Conservation (phyloP, 352 stramenopile genomes). For the Globisporangium irregulare region DNA sequence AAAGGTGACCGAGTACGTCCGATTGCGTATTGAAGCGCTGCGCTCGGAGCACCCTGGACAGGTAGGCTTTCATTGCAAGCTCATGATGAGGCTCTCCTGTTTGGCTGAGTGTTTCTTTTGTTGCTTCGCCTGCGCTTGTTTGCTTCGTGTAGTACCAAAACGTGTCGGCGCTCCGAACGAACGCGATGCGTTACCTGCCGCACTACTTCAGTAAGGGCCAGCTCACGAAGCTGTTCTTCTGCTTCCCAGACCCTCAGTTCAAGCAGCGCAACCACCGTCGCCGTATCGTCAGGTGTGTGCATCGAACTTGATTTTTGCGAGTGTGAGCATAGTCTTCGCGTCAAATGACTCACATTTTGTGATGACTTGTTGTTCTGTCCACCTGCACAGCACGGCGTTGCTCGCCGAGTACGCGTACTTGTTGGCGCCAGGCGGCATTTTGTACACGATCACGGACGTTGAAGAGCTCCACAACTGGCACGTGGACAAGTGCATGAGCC, state of each 20-base stretch:
- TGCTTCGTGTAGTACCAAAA: slow-evolving; percentile 88
- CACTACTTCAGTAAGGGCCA: slow-evolving; percentile 85
- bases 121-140: background rate
- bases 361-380: background rate
- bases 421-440: slow-evolving; percentile 85
- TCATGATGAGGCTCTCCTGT: background rate
- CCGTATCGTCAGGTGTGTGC: slow-evolving; percentile 82
- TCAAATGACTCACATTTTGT: background rate
- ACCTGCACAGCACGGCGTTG: slow-evolving; percentile 79
- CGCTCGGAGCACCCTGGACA: slow-evolving; percentile 66
- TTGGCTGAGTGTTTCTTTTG: background rate
- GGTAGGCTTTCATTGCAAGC: slow-evolving; percentile 16
- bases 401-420: slow-evolving; percentile 98
- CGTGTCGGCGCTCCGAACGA: slow-evolving; percentile 93
- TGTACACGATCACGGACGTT: slow-evolving; percentile 99
- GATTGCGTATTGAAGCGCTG: slow-evolving; percentile 88
- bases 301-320: background rate
- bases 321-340: background rate
- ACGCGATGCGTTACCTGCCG: slow-evolving; percentile 94
- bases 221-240: slow-evolving; percentile 98
- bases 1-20: slow-evolving; percentile 93
- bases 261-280: slow-evolving; percentile 97
- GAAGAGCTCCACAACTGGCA: slow-evolving; percentile 98
- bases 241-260: slow-evolving; percentile 99
- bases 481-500: slow-evolving; percentile 90